These are phyloP conservation scores for Phytophthora syringae DNA, from an alignment of 352 stramenopile genomes.

Conservation along the genomic window DNA sequence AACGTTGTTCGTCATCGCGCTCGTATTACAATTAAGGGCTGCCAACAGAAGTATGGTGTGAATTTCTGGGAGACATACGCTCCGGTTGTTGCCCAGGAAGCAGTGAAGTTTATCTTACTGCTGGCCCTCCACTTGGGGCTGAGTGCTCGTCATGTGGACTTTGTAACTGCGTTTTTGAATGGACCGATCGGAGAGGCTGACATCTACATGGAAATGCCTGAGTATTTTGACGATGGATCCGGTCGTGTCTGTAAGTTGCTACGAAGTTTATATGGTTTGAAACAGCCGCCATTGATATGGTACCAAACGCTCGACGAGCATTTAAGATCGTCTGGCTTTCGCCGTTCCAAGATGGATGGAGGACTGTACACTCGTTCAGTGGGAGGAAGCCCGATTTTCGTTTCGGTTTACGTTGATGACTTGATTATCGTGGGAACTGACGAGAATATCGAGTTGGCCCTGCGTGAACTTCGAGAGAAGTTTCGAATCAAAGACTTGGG, in stretches of 20 bases:
- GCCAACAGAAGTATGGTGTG: conserved; percentile 2
- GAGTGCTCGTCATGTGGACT: not conserved
- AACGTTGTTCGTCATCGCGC: not conserved
- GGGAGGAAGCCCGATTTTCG: no score
- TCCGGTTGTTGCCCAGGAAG: not conserved
- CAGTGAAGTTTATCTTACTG: no score
- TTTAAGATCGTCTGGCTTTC: no score
- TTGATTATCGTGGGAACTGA: no score
- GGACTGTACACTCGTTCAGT: no score
- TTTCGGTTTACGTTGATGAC: no score
- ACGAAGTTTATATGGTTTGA: conserved; percentile 11
- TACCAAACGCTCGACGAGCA: not conserved
- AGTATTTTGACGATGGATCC: conserved; percentile 8
- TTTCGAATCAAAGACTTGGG: no score
- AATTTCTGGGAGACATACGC: conserved; percentile 13
- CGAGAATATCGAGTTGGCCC: no score
- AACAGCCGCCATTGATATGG: conserved; percentile 9
- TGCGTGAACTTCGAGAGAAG: no score
- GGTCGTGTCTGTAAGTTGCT: conserved; percentile 4
- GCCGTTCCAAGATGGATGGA: no score
- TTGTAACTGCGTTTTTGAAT: conserved; percentile 4
- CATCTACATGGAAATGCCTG: conserved; percentile 8
- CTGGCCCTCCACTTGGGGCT: no score
- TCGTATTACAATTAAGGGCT: conserved; percentile 9
- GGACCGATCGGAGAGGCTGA: conserved; percentile 1